Conservation (phyloP, 192 early-diverging fungal species). For the Gamsiella multidivaricata region DNA sequence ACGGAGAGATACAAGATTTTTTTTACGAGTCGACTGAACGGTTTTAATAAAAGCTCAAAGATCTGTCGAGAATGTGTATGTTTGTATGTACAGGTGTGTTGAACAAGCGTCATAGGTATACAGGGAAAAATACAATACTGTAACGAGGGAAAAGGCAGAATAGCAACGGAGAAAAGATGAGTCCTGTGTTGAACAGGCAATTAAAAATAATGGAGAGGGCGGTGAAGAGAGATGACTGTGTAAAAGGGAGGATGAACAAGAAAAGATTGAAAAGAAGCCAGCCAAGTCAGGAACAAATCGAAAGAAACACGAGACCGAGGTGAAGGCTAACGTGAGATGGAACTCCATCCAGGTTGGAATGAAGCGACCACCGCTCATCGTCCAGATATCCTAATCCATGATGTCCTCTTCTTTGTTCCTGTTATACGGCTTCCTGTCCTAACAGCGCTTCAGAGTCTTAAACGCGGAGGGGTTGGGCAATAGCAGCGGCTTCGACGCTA, state of each 20-base stretch:
- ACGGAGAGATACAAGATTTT: too few relatives aligned
- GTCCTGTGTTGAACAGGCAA: constrained; percentile 49
- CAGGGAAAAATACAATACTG: constrained; percentile 14
- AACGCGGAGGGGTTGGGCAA: constrained; percentile 13
- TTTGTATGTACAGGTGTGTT: constrained; percentile 50
- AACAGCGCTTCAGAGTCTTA: constrained; percentile 11
- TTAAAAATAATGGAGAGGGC: constrained; percentile 6
- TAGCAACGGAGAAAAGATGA: constrained; percentile 6
- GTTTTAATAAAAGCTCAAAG: not conserved
- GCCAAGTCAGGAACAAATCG: not conserved
- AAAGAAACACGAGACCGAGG: too few relatives aligned
- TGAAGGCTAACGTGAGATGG: too few relatives aligned
- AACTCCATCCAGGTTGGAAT: too few relatives aligned
- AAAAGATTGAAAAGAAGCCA: not conserved
- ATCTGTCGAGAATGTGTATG: too few relatives aligned
- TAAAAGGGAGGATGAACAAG: constrained; percentile 1
- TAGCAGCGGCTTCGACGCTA: not conserved
- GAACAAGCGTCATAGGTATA: constrained; percentile 54
- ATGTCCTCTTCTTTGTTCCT: not conserved
- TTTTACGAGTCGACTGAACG: too few relatives aligned
- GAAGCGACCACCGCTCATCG: too few relatives aligned
- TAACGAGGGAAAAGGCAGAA: constrained; percentile 1
- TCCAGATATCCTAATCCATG: not conserved
- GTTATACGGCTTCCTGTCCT: not conserved
- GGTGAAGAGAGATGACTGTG: not conserved